Conservation (phyloP, 169 alveolate genomes). For the Cryptosporidium ubiquitum region DNA sequence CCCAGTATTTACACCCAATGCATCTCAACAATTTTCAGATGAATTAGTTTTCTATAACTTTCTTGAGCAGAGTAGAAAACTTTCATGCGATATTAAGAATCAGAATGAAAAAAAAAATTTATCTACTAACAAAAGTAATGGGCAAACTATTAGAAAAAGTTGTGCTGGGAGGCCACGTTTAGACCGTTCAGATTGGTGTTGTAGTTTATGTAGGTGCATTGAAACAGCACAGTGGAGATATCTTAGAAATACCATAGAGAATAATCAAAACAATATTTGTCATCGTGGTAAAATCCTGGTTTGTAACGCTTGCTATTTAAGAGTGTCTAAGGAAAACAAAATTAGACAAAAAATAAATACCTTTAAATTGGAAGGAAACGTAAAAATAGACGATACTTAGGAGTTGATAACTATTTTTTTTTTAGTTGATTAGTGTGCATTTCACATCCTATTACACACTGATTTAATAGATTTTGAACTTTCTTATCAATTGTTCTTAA, state of each 20-base stretch:
- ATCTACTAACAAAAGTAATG: conserved; percentile 37
- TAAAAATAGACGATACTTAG: conserved; percentile 60
- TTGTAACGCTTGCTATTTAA: conserved; percentile 76
- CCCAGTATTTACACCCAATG: conserved; percentile 25
- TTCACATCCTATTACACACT: conserved; percentile 14
- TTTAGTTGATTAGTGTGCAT: conserved; percentile 18
- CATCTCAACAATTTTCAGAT: conserved; percentile 53
- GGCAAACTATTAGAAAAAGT: conserved; percentile 45
- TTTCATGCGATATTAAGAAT: conserved; percentile 48
- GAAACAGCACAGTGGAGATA: conserved; percentile 73
- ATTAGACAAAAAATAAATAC: conserved; percentile 64
- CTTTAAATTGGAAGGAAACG: conserved; percentile 41
- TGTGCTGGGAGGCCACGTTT: conserved; percentile 73
- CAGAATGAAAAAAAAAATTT: conserved; percentile 45
- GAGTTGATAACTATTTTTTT: neutral
- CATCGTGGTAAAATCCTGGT: conserved; percentile 75
- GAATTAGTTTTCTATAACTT: conserved; percentile 53
- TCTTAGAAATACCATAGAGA: conserved; percentile 47
- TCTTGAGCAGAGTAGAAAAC: conserved; percentile 59
- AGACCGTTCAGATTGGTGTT: conserved; percentile 73
- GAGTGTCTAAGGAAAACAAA: conserved; percentile 73
- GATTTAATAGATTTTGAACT: neutral
- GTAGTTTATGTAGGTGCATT: conserved; percentile 66
- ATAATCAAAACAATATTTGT: conserved; percentile 44
- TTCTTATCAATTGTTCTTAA: neutral